phyloP scores from a whole-genome alignment of 306 rosid species.

The Casuarina cunninghamiana region DNA sequence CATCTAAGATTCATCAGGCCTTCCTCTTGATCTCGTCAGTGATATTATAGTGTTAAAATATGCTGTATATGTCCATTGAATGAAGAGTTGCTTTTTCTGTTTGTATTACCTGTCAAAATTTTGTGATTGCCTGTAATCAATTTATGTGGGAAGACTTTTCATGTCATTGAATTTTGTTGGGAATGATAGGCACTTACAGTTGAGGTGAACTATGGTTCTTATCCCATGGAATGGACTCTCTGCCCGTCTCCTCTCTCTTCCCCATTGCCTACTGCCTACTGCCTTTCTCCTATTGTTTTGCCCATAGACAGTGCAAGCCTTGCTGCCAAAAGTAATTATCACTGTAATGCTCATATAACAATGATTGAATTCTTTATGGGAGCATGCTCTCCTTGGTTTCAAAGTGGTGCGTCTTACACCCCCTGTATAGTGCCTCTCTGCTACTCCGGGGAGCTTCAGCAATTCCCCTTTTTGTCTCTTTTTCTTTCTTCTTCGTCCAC shows the following conservation, averaged over 20 bases:
- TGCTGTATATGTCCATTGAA: slow-evolving; percentile 57
- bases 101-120: slow-evolving; percentile 5
- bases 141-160: not conserved
- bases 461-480: too few relatives aligned
- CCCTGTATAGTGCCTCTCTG: too few relatives aligned
- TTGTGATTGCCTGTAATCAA: slow-evolving; percentile 14
- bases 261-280: too few relatives aligned
- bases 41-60: slow-evolving; percentile 57
- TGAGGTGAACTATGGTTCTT: not conserved
- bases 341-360: too few relatives aligned
- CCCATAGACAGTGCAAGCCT: too few relatives aligned
- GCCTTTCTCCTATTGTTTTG: too few relatives aligned
- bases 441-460: too few relatives aligned
- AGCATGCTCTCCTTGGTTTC: too few relatives aligned
- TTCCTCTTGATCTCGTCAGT: slow-evolving; percentile 59
- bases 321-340: too few relatives aligned
- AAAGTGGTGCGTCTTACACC: too few relatives aligned
- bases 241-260: not conserved
- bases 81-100: slow-evolving; percentile 38
- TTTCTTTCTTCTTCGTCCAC: too few relatives aligned
- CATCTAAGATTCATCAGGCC: slow-evolving; percentile 56
- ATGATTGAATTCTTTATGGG: too few relatives aligned
- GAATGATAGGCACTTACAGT: not conserved
- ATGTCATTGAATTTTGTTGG: slow-evolving; percentile 4
- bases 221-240: not conserved